Evolutionary conservation across 305 asterid species (phyloP).

Genomic region (Fraxinus floribunda): DNA sequence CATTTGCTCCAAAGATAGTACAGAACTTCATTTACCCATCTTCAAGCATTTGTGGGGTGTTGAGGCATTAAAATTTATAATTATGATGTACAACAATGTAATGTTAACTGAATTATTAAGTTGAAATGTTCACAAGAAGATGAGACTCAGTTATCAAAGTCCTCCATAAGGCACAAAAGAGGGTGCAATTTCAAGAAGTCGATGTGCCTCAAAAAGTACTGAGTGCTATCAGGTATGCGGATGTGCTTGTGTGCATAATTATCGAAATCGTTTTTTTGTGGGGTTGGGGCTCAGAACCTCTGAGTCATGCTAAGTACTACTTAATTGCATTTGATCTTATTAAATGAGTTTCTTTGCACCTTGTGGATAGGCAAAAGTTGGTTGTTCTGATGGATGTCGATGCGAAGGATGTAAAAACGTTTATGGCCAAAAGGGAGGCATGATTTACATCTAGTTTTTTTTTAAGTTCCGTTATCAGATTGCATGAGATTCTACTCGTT

Average conservation of each 20-base stretch:
- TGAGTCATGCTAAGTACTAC: not conserved
- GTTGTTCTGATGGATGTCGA: constrained; percentile 80
- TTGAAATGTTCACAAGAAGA: constrained; percentile 42
- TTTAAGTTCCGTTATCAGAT: not conserved
- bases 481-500: not conserved
- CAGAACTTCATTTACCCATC: constrained; percentile 33
- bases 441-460: not conserved
- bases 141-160: constrained; percentile 41
- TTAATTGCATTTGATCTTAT: not conserved
- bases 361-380: constrained; percentile 58
- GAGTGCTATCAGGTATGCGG: constrained; percentile 78
- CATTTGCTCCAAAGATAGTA: constrained; percentile 67
- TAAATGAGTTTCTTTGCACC: constrained; percentile 19
- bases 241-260: not conserved
- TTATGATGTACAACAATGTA: constrained; percentile 5
- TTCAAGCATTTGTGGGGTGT: constrained; percentile 44
- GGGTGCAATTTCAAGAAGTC: constrained; percentile 89
- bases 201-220: constrained; percentile 66
- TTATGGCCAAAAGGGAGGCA: constrained; percentile 68
- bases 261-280: not conserved
- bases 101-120: constrained; percentile 9
- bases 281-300: not conserved
- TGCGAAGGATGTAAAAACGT: constrained; percentile 77
- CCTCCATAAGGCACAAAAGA: constrained; percentile 70
- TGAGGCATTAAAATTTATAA: constrained; percentile 17